These are phyloP conservation scores for Glebionis coronaria DNA, from an alignment of 129 eudicot genomes.

Conservation along the genomic window DNA sequence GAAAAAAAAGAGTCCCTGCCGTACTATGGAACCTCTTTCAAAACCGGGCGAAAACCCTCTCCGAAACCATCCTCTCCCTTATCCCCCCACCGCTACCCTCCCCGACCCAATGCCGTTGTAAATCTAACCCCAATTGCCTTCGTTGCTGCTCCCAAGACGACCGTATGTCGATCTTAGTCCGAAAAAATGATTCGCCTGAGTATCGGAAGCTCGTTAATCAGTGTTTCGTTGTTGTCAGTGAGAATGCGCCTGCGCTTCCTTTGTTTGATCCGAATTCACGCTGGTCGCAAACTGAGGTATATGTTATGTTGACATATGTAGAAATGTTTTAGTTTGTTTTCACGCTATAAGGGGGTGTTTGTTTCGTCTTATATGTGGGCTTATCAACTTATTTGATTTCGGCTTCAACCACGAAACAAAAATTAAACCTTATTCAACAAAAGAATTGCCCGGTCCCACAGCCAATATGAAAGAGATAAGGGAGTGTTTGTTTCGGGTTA, in stretches of 20 bases:
- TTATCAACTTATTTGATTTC: no score
- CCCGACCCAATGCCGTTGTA: constrained; percentile 38
- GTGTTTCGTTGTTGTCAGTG: constrained; percentile 55
- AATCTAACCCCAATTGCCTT: constrained; percentile 47
- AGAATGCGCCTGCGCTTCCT: constrained; percentile 50
- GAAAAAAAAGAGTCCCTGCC: no score
- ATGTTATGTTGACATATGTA: neutral
- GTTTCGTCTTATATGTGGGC: no score
- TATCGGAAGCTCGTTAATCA: constrained; percentile 47
- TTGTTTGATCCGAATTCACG: constrained; percentile 39
- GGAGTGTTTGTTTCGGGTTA: no score
- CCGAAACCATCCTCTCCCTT: constrained; percentile 44
- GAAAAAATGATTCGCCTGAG: constrained; percentile 48
- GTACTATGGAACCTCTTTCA: constrained; percentile 51
- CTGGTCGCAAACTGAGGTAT: constrained; percentile 58
- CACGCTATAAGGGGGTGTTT: no score
- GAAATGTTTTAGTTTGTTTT: no score
- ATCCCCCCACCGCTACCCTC: constrained; percentile 32
- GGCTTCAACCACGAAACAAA: no score
- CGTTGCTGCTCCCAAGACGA: constrained; percentile 38
- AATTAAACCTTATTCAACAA: no score
- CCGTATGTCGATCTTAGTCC: constrained; percentile 46
- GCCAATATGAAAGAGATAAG: no score
- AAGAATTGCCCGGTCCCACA: no score
- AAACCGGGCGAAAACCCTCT: constrained; percentile 53